These are phyloP conservation scores for Leucaena leucocephala DNA, from an alignment of 306 rosid genomes.

Conservation along the genomic window DNA sequence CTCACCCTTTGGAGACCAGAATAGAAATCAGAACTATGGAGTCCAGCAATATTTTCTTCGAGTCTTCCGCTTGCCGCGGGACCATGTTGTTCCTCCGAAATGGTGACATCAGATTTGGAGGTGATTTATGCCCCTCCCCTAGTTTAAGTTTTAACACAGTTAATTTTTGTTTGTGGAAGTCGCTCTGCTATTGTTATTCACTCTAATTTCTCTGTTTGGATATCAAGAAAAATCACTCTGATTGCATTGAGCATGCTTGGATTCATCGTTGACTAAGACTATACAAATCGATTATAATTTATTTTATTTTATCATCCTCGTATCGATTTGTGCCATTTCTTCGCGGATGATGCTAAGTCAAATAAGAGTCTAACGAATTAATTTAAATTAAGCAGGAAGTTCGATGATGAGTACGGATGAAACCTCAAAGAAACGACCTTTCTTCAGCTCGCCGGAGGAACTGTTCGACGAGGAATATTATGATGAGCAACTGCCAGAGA, in stretches of 20 bases:
- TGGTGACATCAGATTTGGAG: slow-evolving; percentile 69
- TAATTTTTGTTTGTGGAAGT: not conserved
- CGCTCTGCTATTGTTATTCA: not conserved
- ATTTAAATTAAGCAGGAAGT: slow-evolving; percentile 51
- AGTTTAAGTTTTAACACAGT: not conserved
- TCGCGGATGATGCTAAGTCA: not conserved
- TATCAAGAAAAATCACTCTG: slow-evolving; percentile 25
- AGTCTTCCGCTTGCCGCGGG: slow-evolving; percentile 56
- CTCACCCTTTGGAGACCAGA: not conserved
- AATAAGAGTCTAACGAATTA: not conserved
- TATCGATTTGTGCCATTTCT: not conserved
- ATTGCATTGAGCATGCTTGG: not conserved
- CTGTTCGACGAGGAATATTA: slow-evolving; percentile 84
- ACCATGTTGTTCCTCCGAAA: slow-evolving; percentile 84
- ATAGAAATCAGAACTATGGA: slow-evolving; percentile 51
- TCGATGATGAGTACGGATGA: slow-evolving; percentile 77
- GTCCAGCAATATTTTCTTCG: slow-evolving; percentile 73
- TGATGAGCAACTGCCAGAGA: slow-evolving; percentile 92
- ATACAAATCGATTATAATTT: not conserved
- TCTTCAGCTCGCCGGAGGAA: slow-evolving; percentile 83
- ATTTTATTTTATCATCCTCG: not conserved
- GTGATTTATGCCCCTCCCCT: slow-evolving; percentile 32
- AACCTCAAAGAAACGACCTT: slow-evolving; percentile 72
- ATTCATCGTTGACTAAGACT: not conserved
- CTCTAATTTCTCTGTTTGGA: slow-evolving; percentile 19